A percentile compares a stretch with the other conserved stretches of the same genome.
These are phyloP conservation scores for Podaxis pistillaris DNA, from an alignment of 768 basidiomycete species.

Conservation along the genomic window DNA sequence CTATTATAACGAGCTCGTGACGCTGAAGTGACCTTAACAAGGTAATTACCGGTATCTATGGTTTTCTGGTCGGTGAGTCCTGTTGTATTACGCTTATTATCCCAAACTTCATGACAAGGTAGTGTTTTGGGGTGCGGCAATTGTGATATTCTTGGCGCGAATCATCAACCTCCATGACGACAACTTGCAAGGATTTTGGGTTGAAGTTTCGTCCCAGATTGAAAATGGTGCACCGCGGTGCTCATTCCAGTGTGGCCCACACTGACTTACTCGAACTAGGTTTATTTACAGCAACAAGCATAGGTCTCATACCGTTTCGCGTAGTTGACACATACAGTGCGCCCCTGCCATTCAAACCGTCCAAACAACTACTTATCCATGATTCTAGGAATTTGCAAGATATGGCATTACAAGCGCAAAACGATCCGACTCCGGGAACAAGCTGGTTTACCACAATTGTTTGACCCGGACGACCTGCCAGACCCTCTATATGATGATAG, in stretches of 20 bases:
- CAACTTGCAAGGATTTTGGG: slow-evolving; percentile 76
- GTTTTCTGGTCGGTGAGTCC: slow-evolving; percentile 62
- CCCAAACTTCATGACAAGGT: slow-evolving; percentile 11
- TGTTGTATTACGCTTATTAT: not conserved
- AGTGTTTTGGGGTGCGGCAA: slow-evolving; percentile 88
- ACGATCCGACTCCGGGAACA: slow-evolving; percentile 57
- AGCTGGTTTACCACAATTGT: slow-evolving; percentile 65
- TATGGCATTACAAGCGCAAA: slow-evolving; percentile 70
- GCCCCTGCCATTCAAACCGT: slow-evolving; percentile 18
- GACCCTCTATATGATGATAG: slow-evolving; percentile 73
- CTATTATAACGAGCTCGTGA: not conserved
- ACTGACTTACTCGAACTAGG: slow-evolving; percentile 33
- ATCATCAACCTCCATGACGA: slow-evolving; percentile 71
- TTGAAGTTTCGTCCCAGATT: slow-evolving; percentile 75
- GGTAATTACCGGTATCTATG: slow-evolving; percentile 72
- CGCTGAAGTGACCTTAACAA: slow-evolving; percentile 22
- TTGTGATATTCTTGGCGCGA: slow-evolving; percentile 69
- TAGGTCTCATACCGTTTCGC: slow-evolving; percentile 77
- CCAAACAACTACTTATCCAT: not conserved
- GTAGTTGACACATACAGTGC: slow-evolving; percentile 73
- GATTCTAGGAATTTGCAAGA: slow-evolving; percentile 62
- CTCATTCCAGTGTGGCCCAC: not conserved
- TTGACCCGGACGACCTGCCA: slow-evolving; percentile 77
- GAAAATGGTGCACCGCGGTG: slow-evolving; percentile 55
- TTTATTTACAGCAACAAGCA: slow-evolving; percentile 77